Evolutionary conservation across 2,329 filamentous ascomycete species (phyloP), one percentile per base, ranked within the genome.

Genomic region (Alternaria burnsii): DNA sequence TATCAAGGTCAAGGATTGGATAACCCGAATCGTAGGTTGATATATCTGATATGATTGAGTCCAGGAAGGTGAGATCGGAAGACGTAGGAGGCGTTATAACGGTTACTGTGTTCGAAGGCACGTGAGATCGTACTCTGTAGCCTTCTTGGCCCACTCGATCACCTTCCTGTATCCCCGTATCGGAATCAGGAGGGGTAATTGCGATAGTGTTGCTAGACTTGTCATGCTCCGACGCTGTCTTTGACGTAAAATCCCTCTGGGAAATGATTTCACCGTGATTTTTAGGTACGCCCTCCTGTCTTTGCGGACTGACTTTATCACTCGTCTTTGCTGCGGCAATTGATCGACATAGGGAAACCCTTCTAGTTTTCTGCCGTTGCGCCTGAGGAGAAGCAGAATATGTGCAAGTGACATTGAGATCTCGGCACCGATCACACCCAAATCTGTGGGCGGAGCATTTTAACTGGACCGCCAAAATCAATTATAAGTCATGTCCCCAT

Each of bases 161-260:
- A 1, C 32, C 8, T 36, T 36, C 32, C 12, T 36, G 32, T 0
- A 8, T 0, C 32, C 32, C 32, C 1, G 32, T 1, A 0, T 36
- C 32, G 14, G 32, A 14, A 36, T 16, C 14, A 1, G 32, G 32
- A 0, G 32, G 32, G 14, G 32, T 36, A 5, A 36, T 14, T 16
- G 32, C 0, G 32, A 36, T 36, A 16, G 14, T 16, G 0, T 0
- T 36, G 0, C 32, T 16, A 36, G 32, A 36, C 0, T 36, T 36
- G 4, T 36, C 32, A 1, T 36, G 32, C 2, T 36, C 32, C 32
- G 0, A 1, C 32, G 32, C 14, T 36, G 32, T 16, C 32, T 36
- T 36, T 36, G 14, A 36, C 32, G 32, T 5, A 36, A 14, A 6
- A 16, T 16, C 14, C 14, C 0, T 36, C 5, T 36, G 12, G 14